phyloP scores from a whole-genome alignment of 768 basidiomycete genomes.

The Galerina marginata region DNA sequence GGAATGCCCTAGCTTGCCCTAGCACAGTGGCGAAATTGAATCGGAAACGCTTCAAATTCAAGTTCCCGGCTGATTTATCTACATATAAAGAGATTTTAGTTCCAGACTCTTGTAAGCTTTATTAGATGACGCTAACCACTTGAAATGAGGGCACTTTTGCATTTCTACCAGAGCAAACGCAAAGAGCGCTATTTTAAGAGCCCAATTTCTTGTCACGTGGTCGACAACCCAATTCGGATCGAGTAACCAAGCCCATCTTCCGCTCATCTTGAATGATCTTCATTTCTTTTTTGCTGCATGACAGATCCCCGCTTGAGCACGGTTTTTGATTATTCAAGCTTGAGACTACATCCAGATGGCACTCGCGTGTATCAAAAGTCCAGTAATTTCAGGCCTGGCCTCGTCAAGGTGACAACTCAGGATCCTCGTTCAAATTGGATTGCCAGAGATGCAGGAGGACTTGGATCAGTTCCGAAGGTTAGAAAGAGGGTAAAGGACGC shows the following conservation, averaged over 20 bases:
- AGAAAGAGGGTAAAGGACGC: constrained; percentile 19
- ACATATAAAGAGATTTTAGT: too few species aligned
- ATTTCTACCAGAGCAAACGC: not conserved
- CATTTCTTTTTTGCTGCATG: constrained; percentile 20
- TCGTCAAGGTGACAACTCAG: constrained; percentile 40
- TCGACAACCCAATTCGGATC: too few species aligned
- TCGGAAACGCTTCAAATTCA: too few species aligned
- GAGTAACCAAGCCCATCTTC: too few species aligned
- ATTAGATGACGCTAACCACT: too few species aligned
- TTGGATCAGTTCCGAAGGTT: constrained; percentile 36
- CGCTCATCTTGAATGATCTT: not conserved
- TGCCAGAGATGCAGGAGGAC: constrained; percentile 68
- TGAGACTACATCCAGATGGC: constrained; percentile 71
- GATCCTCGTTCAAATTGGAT: constrained; percentile 68
- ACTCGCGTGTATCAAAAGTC: constrained; percentile 55
- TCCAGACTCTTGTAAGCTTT: too few species aligned
- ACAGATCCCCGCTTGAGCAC: constrained; percentile 50
- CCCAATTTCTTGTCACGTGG: too few species aligned
- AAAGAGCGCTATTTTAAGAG: too few species aligned
- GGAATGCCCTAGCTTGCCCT: too few species aligned
- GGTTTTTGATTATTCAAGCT: constrained; percentile 66
- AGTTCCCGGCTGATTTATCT: too few species aligned
- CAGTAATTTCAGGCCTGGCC: constrained; percentile 37
- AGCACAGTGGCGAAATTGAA: too few species aligned
- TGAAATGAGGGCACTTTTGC: not conserved